Percentiles rank a stretch among this genome's conserved stretches.
Evolutionary conservation across 805 yeast species (phyloP).

Genomic region (Pichia membranifaciens): DNA sequence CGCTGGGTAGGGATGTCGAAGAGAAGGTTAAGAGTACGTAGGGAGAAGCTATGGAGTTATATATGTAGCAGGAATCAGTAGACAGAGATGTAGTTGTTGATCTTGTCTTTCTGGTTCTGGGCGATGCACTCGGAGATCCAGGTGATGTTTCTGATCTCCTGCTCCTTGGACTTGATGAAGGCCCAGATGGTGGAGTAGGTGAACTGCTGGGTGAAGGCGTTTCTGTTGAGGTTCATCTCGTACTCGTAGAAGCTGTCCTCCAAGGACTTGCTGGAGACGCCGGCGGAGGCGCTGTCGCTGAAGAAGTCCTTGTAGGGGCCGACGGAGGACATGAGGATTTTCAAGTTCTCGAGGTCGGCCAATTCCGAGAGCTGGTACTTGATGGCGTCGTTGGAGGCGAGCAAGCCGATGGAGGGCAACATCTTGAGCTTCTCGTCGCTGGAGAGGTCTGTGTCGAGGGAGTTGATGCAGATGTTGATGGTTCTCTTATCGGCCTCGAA

Average conservation of each 20-base stretch:
- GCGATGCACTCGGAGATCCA: slow-evolving; percentile 99
- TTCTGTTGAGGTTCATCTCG: slow-evolving; percentile 88
- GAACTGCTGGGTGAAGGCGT: slow-evolving; percentile 95
- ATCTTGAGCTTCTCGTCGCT: slow-evolving; percentile 62
- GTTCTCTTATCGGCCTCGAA: slow-evolving; percentile 96
- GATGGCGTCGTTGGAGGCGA: slow-evolving; percentile 55
- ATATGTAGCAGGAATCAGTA: slow-evolving; percentile 36
- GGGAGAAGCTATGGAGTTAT: no score
- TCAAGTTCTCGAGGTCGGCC: slow-evolving; percentile 83
- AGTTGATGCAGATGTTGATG: slow-evolving; percentile 85
- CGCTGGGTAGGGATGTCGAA: no score
- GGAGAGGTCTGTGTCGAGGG: slow-evolving; percentile 77
- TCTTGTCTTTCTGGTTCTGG: slow-evolving; percentile 93
- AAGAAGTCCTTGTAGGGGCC: slow-evolving; percentile 62
- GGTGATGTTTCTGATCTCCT: slow-evolving; percentile 94
- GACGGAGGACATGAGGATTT: slow-evolving; percentile 54
- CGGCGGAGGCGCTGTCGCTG: slow-evolving; percentile 30
- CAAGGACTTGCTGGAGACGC: slow-evolving; percentile 42
- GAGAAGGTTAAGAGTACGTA: no score
- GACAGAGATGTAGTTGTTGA: slow-evolving; percentile 84
- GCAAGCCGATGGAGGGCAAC: slow-evolving; percentile 77
- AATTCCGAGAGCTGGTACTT: slow-evolving; percentile 62
- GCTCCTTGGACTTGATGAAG: slow-evolving; percentile 93
- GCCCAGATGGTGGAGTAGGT: slow-evolving; percentile 90
- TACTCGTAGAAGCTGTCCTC: slow-evolving; percentile 92